phyloP scores from a whole-genome alignment of 176 grass and related monocot species.

The Cocos nucifera region DNA sequence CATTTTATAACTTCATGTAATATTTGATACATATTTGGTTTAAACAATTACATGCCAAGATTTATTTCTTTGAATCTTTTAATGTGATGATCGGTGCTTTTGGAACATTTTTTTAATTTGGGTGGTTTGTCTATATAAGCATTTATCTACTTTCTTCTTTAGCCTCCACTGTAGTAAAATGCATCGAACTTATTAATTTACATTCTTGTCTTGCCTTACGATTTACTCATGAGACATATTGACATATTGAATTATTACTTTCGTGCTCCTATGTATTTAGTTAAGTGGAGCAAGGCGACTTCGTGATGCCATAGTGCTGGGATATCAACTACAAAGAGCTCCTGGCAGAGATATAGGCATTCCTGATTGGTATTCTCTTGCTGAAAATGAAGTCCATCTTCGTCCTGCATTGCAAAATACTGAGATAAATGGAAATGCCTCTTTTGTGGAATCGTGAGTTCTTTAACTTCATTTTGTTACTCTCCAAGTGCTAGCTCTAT shows the following conservation, averaged over 20 bases:
- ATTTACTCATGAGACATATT: no score
- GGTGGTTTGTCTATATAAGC: no score
- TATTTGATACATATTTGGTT: no score
- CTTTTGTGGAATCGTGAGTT: conserved; percentile 46
- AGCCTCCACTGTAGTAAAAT: no score
- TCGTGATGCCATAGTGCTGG: conserved; percentile 87
- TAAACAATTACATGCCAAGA: no score
- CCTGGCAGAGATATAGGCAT: conserved; percentile 79
- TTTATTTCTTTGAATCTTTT: no score
- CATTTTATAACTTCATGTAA: no score
- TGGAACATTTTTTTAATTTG: no score
- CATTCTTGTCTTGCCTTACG: no score
- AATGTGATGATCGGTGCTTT: no score
- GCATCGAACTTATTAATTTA: no score
- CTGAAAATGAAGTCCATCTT: conserved; percentile 79
- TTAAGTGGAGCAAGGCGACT: conserved; percentile 76
- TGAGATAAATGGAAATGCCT: conserved; percentile 32
- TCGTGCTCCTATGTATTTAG: conserved; percentile 22
- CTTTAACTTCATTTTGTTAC: background rate
- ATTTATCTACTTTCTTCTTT: no score
- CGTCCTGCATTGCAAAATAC: conserved; percentile 22
- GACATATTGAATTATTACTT: background rate
- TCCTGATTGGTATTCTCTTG: conserved; percentile 92
- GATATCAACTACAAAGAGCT: conserved; percentile 90
- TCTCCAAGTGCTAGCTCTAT: background rate